A percentile compares a stretch with the other conserved stretches of the same genome.
Evolutionary conservation across 1,284 basidiomycete species (phyloP).

Genomic region (Trichosporon ovoides): DNA sequence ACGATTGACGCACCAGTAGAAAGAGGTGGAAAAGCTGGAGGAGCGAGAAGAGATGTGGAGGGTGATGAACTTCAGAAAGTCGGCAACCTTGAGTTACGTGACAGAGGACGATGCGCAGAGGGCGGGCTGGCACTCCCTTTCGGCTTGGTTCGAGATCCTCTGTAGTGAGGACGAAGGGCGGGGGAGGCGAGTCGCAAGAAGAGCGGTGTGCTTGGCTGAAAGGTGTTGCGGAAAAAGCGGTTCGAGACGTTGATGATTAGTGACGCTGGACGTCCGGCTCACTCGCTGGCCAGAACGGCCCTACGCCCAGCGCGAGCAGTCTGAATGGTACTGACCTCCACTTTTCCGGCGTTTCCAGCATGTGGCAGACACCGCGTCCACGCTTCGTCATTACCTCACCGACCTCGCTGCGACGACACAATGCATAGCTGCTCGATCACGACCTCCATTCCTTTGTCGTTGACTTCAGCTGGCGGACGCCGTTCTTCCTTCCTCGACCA

Average conservation of each 20-base stretch:
- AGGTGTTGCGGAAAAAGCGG: background rate
- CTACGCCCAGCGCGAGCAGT: background rate
- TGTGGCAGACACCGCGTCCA: constrained; percentile 28
- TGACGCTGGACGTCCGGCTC: background rate
- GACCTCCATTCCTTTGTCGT: too few relatives aligned
- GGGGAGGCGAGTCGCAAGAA: background rate
- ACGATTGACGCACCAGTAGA: background rate
- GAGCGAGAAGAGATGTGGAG: constrained; percentile 4
- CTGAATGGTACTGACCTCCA: background rate
- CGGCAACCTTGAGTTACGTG: background rate
- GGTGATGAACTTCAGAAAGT: background rate
- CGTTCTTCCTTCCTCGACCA: too few relatives aligned
- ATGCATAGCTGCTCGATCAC: background rate
- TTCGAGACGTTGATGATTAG: constrained; percentile 1
- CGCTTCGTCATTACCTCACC: constrained; percentile 19
- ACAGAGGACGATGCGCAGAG: background rate
- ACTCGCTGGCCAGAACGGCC: background rate
- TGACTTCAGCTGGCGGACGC: too few relatives aligned
- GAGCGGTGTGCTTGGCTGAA: background rate
- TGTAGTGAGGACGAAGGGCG: background rate
- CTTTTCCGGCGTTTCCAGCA: constrained; percentile 19
- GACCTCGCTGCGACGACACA: background rate
- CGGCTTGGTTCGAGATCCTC: background rate
- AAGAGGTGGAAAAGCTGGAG: background rate
- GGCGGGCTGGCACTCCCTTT: constrained; percentile 5